Evolutionary conservation across 768 basidiomycete species (phyloP).

Genomic region (Lyophyllum semitale): DNA sequence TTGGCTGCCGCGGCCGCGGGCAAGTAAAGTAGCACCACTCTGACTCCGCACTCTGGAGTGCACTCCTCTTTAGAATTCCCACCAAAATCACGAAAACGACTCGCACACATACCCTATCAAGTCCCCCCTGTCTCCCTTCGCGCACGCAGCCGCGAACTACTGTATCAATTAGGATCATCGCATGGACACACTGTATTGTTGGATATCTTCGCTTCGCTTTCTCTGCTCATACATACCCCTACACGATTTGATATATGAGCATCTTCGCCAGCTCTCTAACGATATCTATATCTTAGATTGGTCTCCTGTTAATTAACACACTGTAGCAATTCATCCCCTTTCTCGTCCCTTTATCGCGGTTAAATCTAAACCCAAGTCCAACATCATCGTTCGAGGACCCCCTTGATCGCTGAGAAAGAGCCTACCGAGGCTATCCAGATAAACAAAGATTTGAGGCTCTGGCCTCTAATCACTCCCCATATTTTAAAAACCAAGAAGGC

Average conservation of each 20-base stretch:
- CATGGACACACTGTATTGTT: conserved; percentile 11
- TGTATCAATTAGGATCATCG: conserved; percentile 19
- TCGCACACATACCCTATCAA: background rate
- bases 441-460: no score
- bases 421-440: no score
- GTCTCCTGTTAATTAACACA: background rate
- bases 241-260: background rate
- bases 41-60: conserved; percentile 5
- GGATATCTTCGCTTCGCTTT: background rate
- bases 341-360: background rate
- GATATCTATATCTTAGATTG: background rate
- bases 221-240: conserved; percentile 6
- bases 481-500: no score
- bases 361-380: no score
- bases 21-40: conserved; percentile 23
- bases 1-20: conserved; percentile 42
- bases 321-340: conserved; percentile 12
- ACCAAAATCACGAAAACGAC: background rate
- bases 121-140: background rate
- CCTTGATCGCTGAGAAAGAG: no score
- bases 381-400: no score
- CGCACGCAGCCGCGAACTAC: conserved; percentile 13
- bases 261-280: background rate
- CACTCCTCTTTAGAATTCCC: background rate
- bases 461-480: no score